Base-by-base conservation (phyloP, 2,329 filamentous ascomycete genomes). In the Diaporthe citrichinensis region DNA sequence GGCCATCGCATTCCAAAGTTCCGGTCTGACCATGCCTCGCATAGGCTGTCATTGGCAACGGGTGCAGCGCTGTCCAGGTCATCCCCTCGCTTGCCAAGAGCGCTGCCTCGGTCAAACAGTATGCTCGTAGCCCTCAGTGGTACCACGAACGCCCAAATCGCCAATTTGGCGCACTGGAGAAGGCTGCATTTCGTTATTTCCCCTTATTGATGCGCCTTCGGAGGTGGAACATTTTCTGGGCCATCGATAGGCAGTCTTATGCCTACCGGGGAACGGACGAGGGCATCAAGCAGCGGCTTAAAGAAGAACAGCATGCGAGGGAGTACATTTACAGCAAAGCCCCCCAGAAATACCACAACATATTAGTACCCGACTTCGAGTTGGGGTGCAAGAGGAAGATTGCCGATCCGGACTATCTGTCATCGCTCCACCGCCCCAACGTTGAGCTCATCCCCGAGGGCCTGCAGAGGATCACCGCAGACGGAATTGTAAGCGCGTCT, bases 371-470 rank as follows among this genome's bases (percentile, higher is more conserved):
- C 0, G 78, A 80, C 20, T 82, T 81, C 1, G 81, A 82, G 4
- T 69, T 84, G 1, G 84, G 83, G 0, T 85, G 84, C 62, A 85
- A 84, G 74, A 77, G 84, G 2, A 80, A 82, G 2, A 81, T 84
- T 41, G 81, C 80, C 14, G 84, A 84, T 46, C 81, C 83, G 0
- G 82, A 79, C 14, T 84, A 84, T n/a, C 79, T 85, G 1, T 75
- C 78, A 1, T 78, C 78, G 23, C 76, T 85, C 5, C 78, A 82
- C 65, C 73, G 34, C 0, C 65, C 79, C 1, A 84, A 84, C 12
- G 79, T 84, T 0, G 79, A 82, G 28, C 73, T 84, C 20, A 44
- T 82, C 0, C 74, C 78, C 1, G 79, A 80, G 46, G 77, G 77
- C 5, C 79, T 81, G n/a, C 49, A 71, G 68, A 77, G 79, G 36